A percentile compares a stretch with the other conserved stretches of the same genome.
phyloP scores from a whole-genome alignment of 805 yeast genomes.

The Candida pini region DNA sequence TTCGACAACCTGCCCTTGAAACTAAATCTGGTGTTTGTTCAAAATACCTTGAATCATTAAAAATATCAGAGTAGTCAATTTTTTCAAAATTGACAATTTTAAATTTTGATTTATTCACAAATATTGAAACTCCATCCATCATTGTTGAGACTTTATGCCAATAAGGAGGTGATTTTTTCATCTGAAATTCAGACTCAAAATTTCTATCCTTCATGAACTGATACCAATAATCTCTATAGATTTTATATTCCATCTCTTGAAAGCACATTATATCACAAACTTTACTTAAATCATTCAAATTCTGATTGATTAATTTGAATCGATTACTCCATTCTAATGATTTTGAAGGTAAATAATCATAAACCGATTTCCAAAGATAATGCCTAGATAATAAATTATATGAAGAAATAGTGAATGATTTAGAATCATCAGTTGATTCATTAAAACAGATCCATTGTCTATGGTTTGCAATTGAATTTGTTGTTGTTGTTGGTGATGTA shows the following conservation, averaged over 20 bases:
- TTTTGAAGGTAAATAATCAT: slow-evolving; percentile 41
- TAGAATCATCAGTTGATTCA: background rate
- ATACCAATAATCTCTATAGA: slow-evolving; percentile 25
- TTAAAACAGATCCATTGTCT: slow-evolving; percentile 14
- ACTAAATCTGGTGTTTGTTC: slow-evolving; percentile 30
- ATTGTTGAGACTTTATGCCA: slow-evolving; percentile 42
- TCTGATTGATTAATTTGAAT: slow-evolving; percentile 35
- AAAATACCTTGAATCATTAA: slow-evolving; percentile 21
- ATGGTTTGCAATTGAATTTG: slow-evolving; percentile 18
- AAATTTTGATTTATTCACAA: slow-evolving; percentile 44
- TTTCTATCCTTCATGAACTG: slow-evolving; percentile 19
- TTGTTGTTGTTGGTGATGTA: no score
- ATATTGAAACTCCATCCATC: slow-evolving; percentile 59
- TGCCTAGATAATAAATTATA: slow-evolving; percentile 34
- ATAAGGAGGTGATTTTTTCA: slow-evolving; percentile 46
- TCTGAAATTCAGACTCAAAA: slow-evolving; percentile 42
- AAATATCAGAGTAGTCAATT: slow-evolving; percentile 29
- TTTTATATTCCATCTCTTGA: slow-evolving; percentile 30
- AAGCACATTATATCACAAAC: slow-evolving; percentile 53
- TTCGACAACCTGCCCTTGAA: slow-evolving; percentile 37
- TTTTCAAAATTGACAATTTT: slow-evolving; percentile 30
- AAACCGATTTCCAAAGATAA: slow-evolving; percentile 57
- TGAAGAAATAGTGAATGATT: slow-evolving; percentile 26
- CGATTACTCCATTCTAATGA: slow-evolving; percentile 47
- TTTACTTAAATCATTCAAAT: slow-evolving; percentile 28